Evolutionary conservation across 148 eudicot genomes (phyloP).

Genomic region (Polygonum maritimum): DNA sequence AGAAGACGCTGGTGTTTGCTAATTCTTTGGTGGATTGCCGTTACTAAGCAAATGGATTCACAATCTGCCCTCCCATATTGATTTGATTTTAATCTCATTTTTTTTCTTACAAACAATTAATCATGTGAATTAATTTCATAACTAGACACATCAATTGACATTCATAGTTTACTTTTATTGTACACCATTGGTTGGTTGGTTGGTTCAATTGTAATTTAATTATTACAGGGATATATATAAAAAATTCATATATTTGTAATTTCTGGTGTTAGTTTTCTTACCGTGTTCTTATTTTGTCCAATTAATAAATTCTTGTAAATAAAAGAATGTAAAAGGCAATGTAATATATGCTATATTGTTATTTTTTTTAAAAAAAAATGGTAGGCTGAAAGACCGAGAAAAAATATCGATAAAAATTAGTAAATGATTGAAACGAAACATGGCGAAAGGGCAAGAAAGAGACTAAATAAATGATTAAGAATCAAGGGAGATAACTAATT

Average conservation of each 20-base stretch:
- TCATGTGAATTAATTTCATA: slow-evolving; percentile 24
- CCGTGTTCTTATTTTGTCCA: slow-evolving; percentile 3
- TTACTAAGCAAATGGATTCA: slow-evolving; percentile 20
- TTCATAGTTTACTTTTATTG: background rate
- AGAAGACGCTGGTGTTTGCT: slow-evolving; percentile 51
- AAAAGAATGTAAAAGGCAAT: background rate
- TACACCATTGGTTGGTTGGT: background rate
- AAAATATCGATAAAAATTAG: no score
- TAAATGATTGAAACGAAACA: no score
- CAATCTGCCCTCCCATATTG: background rate
- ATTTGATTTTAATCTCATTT: slow-evolving; percentile 6
- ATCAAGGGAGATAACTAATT: no score
- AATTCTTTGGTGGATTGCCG: slow-evolving; percentile 63
- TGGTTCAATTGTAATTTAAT: slow-evolving; percentile 4
- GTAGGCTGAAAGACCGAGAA: no score
- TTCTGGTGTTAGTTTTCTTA: background rate
- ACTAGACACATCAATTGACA: slow-evolving; percentile 21
- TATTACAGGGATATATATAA: slow-evolving; percentile 1
- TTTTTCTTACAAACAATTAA: background rate
- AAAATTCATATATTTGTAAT: background rate
- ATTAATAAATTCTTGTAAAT: background rate
- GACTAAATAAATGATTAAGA: no score
- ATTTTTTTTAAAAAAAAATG: no score
- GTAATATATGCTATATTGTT: no score
- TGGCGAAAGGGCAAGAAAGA: no score